A percentile compares a stretch with the other conserved stretches of the same genome.
phyloP scores from a whole-genome alignment of 768 basidiomycete genomes.

The Phanerochaete carnosa region DNA sequence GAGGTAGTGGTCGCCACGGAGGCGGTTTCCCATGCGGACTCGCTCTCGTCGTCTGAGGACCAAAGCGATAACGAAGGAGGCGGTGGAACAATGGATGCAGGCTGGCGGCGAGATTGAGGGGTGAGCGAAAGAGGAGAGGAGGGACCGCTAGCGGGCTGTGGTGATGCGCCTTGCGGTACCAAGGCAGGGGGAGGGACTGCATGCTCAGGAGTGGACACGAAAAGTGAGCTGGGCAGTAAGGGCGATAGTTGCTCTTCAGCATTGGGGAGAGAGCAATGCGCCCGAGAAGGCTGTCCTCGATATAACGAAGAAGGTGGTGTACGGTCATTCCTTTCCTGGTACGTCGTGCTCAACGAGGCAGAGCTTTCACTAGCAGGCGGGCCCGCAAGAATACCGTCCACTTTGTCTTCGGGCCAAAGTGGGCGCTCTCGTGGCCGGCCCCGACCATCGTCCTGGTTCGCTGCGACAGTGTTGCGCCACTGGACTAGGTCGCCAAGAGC shows the following conservation, averaged over 20 bases:
- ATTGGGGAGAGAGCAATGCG: constrained; percentile 42
- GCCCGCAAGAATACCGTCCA: constrained; percentile 30
- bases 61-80: constrained; percentile 46
- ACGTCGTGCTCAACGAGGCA: constrained; percentile 19
- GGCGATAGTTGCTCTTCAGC: constrained; percentile 1
- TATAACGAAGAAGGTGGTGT: constrained; percentile 21
- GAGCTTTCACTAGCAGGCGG: constrained; percentile 26
- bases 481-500: constrained; percentile 45
- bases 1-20: constrained; percentile 62
- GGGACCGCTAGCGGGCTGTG: constrained; percentile 3
- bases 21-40: constrained; percentile 72
- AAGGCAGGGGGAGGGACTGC: constrained; percentile 21
- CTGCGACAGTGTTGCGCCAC: constrained; percentile 53
- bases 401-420: constrained; percentile 31
- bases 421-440: constrained; percentile 62
- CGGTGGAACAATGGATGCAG: constrained; percentile 18
- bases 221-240: constrained; percentile 1
- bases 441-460: constrained; percentile 43
- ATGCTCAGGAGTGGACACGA: constrained; percentile 10
- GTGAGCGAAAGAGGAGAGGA: constrained; percentile 12
- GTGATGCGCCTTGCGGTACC: constrained; percentile 1
- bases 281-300: constrained; percentile 33
- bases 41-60: constrained; percentile 79
- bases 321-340: constrained; percentile 25
- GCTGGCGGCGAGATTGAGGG: constrained; percentile 26